Base-by-base conservation (phyloP, 768 basidiomycete species). In the Pleurotus djamor region DNA sequence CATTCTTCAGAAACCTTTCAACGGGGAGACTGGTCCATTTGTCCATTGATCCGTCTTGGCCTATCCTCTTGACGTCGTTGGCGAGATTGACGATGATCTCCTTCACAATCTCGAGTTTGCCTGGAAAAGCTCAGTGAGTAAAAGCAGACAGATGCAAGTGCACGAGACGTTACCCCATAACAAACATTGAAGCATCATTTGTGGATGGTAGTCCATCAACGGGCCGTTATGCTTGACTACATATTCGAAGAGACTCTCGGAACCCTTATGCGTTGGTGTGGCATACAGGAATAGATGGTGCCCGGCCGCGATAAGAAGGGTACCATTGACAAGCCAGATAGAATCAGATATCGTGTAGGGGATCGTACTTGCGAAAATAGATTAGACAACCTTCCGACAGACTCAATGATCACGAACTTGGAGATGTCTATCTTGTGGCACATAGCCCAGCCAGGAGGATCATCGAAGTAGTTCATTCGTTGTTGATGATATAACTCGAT, bases 401-500 rank as follows among this genome's bases (percentile, higher is more conserved):
- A 34, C n/a, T 45, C 10, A 43, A 51, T 48, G 50, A 54, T 52
- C n/a, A 73, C 84, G 57, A 65, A 92, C 94, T 75, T 78, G 62
- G 81, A 77, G 44, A 94, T 77, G 48, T 92, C 88, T 47, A 96
- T 81, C 45, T 73, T 84, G 67, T 82, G 82, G 65, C 89, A 87
- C 49, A 86, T 75, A 4, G 81, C 80, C 94, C 95, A 95, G 8
- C 88, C 88, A 21, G 90, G 86, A 43, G 85, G 85, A 58, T 87
- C 83, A 63, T 91, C 90, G 44, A 94, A 93, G 71, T 98, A 96
- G 4, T 90, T 92, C 85, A 93, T 91, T 21, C 95, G 83, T 70
- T 95, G 92, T 66, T 95, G 92, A 66, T 91, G 95, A n/a, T 96
- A 76, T n/a, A 98, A 74, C 57, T 94, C 87, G 2, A 96, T 77